Conservation (phyloP, 768 basidiomycete species). For the Fistulinella prunicolor region DNA sequence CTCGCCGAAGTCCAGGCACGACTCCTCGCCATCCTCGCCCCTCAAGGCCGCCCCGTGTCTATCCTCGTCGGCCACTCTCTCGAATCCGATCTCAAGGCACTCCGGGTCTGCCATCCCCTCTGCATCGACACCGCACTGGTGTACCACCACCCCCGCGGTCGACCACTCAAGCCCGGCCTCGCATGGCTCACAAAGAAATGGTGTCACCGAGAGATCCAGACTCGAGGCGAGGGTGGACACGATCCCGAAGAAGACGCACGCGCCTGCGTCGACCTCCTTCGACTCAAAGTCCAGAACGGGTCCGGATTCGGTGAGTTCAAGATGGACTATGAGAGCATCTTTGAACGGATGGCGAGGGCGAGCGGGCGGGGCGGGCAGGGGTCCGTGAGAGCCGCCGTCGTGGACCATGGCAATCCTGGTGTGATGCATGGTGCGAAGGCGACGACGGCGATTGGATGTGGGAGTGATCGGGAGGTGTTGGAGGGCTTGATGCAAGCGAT, state of each 20-base stretch:
- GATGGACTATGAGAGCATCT: conserved; percentile 81
- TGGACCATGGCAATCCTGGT: conserved; percentile 81
- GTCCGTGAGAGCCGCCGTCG: conserved; percentile 58
- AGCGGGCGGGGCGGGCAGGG: conserved; percentile 39
- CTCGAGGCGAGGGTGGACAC: conserved; percentile 79
- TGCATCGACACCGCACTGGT: conserved; percentile 91
- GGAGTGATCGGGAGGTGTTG: conserved; percentile 74
- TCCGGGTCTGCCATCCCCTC: conserved; percentile 80
- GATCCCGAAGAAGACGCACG: conserved; percentile 94
- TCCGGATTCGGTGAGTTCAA: conserved; percentile 84
- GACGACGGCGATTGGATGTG: conserved; percentile 71
- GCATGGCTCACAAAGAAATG: conserved; percentile 98
- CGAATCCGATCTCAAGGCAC: conserved; percentile 87
- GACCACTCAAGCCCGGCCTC: conserved; percentile 90
- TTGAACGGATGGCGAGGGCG: conserved; percentile 74
- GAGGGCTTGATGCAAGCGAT: conserved; percentile 60
- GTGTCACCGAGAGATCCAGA: conserved; percentile 88
- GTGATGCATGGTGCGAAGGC: conserved; percentile 87
- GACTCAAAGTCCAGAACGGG: conserved; percentile 75
- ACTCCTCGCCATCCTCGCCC: conserved; percentile 60
- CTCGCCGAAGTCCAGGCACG: conserved; percentile 74
- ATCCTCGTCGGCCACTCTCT: conserved; percentile 94
- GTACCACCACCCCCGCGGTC: conserved; percentile 91
- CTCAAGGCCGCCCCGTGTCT: conserved; percentile 49
- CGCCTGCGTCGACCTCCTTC: conserved; percentile 81